A percentile compares a stretch with the other conserved stretches of the same genome.
These are phyloP conservation scores for Calocybe indica DNA, from an alignment of 768 basidiomycete genomes.

Conservation along the genomic window DNA sequence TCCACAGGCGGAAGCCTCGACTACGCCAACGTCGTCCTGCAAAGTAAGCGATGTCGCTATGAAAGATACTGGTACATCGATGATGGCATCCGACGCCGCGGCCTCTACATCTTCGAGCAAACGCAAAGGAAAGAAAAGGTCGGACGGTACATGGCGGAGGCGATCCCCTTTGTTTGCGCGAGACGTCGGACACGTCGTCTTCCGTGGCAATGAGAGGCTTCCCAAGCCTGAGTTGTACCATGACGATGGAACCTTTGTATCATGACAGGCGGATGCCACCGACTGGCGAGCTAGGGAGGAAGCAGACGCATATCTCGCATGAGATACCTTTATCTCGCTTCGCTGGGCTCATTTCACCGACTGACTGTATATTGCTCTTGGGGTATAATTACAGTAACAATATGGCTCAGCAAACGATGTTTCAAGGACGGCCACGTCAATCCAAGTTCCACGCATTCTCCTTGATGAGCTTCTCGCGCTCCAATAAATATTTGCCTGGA, in stretches of 20 bases:
- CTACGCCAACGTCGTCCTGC: too few species aligned
- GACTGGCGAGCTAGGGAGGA: not conserved
- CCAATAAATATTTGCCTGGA: slow-evolving; percentile 74
- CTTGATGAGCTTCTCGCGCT: slow-evolving; percentile 74
- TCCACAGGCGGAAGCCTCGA: too few species aligned
- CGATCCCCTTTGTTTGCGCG: slow-evolving; percentile 57
- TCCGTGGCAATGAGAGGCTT: slow-evolving; percentile 54
- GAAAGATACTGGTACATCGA: too few species aligned
- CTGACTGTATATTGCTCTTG: not conserved
- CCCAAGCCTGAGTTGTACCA: slow-evolving; percentile 7
- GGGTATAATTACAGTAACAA: not conserved
- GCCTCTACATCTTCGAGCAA: not conserved
- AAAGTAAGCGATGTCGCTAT: too few species aligned
- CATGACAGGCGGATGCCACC: slow-evolving; percentile 7
- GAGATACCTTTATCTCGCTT: not conserved
- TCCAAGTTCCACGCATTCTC: slow-evolving; percentile 77
- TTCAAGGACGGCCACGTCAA: not conserved
- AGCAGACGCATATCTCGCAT: not conserved
- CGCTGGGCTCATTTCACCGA: not conserved
- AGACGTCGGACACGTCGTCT: slow-evolving; percentile 60
- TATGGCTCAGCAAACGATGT: not conserved
- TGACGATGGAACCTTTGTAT: slow-evolving; percentile 22
- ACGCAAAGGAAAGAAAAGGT: slow-evolving; percentile 3
- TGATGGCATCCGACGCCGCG: too few species aligned
- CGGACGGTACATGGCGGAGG: slow-evolving; percentile 25